These are phyloP conservation scores for Daldinia grandis DNA, from an alignment of 495 filamentous ascomycete species.

Conservation along the genomic window DNA sequence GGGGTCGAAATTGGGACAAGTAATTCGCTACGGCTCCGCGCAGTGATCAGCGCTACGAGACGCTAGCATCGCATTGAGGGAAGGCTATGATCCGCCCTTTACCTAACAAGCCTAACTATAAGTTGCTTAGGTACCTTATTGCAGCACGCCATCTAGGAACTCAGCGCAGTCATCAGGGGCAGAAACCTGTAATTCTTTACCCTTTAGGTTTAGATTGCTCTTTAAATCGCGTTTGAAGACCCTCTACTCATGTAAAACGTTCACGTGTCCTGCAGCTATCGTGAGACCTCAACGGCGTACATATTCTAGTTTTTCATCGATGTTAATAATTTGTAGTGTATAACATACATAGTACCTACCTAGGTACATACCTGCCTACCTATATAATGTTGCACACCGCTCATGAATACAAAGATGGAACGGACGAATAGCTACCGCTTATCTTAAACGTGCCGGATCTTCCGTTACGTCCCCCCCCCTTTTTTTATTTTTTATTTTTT, in stretches of 20 bases:
- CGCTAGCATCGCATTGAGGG: conserved; percentile 18
- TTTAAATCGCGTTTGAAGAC: background rate
- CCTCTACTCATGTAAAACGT: background rate
- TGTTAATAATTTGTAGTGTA: background rate
- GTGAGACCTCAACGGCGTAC: conserved; percentile 24
- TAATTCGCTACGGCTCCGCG: conserved; percentile 19
- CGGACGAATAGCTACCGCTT: conserved; percentile 22
- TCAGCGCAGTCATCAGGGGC: conserved; percentile 22
- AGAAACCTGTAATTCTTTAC: background rate
- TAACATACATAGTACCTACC: background rate
- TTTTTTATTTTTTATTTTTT: background rate
- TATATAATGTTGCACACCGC: conserved; percentile 17
- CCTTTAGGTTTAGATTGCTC: background rate
- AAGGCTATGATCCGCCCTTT: conserved; percentile 28
- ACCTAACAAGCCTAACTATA: no score
- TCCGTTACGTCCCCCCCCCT: background rate
- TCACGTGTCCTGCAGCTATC: conserved; percentile 26
- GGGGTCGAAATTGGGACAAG: conserved; percentile 9
- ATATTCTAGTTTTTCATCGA: conserved; percentile 10
- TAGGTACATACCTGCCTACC: background rate
- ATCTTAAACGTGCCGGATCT: conserved; percentile 18
- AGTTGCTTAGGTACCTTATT: no score
- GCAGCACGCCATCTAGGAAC: conserved; percentile 16
- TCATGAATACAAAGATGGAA: background rate
- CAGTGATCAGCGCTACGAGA: conserved; percentile 26